Evolutionary conservation across 768 basidiomycete genomes (phyloP).

Genomic region (Mycena belliarum): DNA sequence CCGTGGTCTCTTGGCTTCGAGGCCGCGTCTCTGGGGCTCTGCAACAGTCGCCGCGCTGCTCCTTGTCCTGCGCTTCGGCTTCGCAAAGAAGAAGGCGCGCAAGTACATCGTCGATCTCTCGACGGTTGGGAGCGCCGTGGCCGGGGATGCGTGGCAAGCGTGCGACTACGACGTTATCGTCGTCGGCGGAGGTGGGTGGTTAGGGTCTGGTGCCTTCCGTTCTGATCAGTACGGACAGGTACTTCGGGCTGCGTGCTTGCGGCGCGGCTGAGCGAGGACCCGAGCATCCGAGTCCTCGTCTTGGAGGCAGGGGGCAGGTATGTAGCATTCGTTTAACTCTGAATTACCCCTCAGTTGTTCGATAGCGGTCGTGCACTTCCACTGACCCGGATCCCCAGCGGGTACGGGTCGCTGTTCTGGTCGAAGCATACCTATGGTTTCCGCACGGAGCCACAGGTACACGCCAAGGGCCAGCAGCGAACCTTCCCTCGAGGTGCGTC

Average conservation of each 20-base stretch:
- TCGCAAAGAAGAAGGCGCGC: not conserved
- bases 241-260: conserved; percentile 66
- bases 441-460: conserved; percentile 55
- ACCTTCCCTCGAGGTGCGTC: conserved; percentile 67
- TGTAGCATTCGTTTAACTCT: conserved; percentile 4
- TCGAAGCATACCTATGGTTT: conserved; percentile 53
- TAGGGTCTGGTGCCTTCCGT: not conserved
- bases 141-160: conserved; percentile 19
- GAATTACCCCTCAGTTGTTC: not conserved
- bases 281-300: conserved; percentile 52
- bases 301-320: conserved; percentile 67
- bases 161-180: conserved; percentile 55
- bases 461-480: conserved; percentile 46
- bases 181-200: conserved; percentile 50
- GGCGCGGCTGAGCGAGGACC: conserved; percentile 57
- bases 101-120: conserved; percentile 19
- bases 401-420: conserved; percentile 43
- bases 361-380: conserved; percentile 45
- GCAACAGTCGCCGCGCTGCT: conserved; percentile 8
- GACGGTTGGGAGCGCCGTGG: conserved; percentile 6
- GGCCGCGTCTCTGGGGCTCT: conserved; percentile 3
- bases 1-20: conserved; percentile 3
- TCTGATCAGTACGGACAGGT: conserved; percentile 35
- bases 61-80: conserved; percentile 6
- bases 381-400: conserved; percentile 46